phyloP scores from a whole-genome alignment of 2,329 filamentous ascomycete species.

The Penicillium sp. region DNA sequence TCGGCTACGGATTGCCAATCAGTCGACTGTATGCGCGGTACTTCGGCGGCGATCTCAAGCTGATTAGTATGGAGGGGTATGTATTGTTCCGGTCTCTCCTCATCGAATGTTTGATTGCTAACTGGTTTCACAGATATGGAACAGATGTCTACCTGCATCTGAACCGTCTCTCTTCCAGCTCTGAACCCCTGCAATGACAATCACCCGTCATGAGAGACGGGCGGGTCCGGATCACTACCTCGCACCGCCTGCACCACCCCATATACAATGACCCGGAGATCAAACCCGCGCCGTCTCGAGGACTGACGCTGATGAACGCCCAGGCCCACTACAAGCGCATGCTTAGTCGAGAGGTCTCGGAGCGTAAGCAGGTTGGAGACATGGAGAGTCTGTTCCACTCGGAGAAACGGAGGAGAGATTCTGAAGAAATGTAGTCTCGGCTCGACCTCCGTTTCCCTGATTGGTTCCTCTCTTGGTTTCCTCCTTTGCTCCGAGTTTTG shows the following conservation, averaged over 20 bases:
- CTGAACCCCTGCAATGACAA: constrained; percentile 91
- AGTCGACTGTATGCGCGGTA: constrained; percentile 92
- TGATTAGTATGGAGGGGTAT: constrained; percentile 99
- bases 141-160: constrained; percentile 98
- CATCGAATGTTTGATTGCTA: background rate
- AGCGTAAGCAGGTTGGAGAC: constrained; percentile 88
- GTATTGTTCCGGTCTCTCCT: constrained; percentile 35
- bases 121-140: constrained; percentile 69
- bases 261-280: constrained; percentile 37
- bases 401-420: constrained; percentile 31
- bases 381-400: constrained; percentile 73
- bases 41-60: constrained; percentile 93
- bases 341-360: constrained; percentile 73
- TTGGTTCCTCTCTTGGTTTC: background rate
- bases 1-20: constrained; percentile 96
- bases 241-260: constrained; percentile 43
- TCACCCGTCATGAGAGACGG: constrained; percentile 85
- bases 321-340: constrained; percentile 69
- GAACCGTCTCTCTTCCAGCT: constrained; percentile 91
- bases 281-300: constrained; percentile 44
- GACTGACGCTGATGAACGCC: constrained; percentile 54
- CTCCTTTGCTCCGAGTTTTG: constrained; percentile 1
- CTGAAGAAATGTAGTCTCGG: constrained; percentile 18
- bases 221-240: constrained; percentile 48
- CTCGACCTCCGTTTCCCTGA: constrained; percentile 1